These are phyloP conservation scores for Scalesia atractyloides DNA, from an alignment of 129 eudicot genomes.

Conservation along the genomic window DNA sequence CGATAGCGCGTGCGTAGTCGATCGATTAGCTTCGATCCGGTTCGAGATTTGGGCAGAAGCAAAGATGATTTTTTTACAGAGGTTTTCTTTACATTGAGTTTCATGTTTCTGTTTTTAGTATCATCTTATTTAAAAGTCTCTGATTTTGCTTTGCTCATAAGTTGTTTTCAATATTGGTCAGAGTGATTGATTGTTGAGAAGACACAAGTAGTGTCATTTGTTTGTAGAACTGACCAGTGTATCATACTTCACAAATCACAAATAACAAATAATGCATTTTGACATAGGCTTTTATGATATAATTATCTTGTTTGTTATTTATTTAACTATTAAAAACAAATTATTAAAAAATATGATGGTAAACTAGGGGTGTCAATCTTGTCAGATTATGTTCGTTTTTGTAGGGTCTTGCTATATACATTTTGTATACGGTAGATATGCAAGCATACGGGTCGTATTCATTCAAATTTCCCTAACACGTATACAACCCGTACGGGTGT, in stretches of 20 bases:
- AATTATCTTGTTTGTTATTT: too few relatives aligned
- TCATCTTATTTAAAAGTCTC: conserved; percentile 21
- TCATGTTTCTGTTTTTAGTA: conserved; percentile 20
- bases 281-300: too few relatives aligned
- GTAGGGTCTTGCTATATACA: too few relatives aligned
- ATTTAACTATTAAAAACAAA: too few relatives aligned
- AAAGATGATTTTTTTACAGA: not conserved
- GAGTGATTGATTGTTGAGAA: conserved; percentile 28
- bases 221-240: conserved; percentile 23
- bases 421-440: too few relatives aligned
- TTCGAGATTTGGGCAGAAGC: not conserved
- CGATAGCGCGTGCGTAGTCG: conserved; percentile 15
- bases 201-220: conserved; percentile 22
- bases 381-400: too few relatives aligned
- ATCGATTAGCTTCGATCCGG: conserved; percentile 3
- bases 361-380: too few relatives aligned
- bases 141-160: conserved; percentile 20
- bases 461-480: too few relatives aligned
- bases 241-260: conserved; percentile 29
- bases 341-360: too few relatives aligned
- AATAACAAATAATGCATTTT: too few relatives aligned
- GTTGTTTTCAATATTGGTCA: conserved; percentile 10
- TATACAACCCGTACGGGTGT: too few relatives aligned
- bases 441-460: too few relatives aligned
- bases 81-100: conserved; percentile 17